Base-by-base conservation (phyloP, 163 green algal species). In the Scenedesmus sp. region DNA sequence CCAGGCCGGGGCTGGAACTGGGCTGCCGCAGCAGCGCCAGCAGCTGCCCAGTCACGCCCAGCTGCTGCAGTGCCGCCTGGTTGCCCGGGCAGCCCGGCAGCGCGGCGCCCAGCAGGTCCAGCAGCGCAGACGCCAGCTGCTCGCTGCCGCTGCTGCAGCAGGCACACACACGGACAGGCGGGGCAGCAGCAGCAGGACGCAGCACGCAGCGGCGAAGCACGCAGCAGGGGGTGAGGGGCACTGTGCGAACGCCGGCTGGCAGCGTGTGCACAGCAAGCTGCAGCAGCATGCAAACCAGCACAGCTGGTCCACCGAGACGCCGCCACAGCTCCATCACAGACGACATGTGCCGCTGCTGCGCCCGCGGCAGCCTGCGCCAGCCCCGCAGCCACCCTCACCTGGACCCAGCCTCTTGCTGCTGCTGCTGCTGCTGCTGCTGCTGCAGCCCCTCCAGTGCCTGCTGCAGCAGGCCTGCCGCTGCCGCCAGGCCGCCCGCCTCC, bases 31-130 rank as follows among this genome's bases (percentile, higher is more conserved):
- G 81, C 81, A 89, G 81, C 18, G 12, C 24, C 44, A 92, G 65
- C 81, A 92, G 81, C 59, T 65, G 83, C 35, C 44, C 30, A 1
- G 65, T 85, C 0, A 85, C n/a, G 26, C 88, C 88, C 26, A 81
- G 49, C 35, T 76, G 13, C 5, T 65, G 33, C 83, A 79, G 10
- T 10, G 15, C 30, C 18, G 18, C 84, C 85, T 94, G 90, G 78
- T 91, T 92, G 68, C 88, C 93, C 0, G 56, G 85, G 65, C 81
- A 93, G 43, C 85, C 88, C 2, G 33, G 68, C 37, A 92, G 44
- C 43, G 84, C 88, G 1, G 70, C 84, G 3, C 79, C 43, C 59
- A 95, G 85, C 42, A 92, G 37, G 15, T 91, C 83, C 46, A 94
- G 88, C 40, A 79, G 53, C 33, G 85, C 85, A 22, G 86, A 81